These are phyloP conservation scores for Astraeus odoratus DNA, from an alignment of 768 basidiomycete species.

Conservation along the genomic window DNA sequence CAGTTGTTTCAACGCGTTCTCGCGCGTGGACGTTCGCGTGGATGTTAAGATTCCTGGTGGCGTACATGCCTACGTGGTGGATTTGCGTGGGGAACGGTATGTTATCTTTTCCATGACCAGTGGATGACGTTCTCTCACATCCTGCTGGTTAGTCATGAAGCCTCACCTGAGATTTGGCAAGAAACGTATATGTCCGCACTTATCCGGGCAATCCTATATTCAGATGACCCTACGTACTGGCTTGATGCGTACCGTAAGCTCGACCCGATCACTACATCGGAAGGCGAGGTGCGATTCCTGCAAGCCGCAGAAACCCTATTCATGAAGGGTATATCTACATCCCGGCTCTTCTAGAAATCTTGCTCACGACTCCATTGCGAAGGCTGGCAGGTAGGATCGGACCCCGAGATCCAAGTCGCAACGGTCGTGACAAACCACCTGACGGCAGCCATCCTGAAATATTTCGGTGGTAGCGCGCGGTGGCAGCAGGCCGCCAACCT, in stretches of 20 bases:
- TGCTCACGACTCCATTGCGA: constrained; percentile 2
- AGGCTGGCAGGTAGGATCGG: constrained; percentile 99
- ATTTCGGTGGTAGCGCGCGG: constrained; percentile 89
- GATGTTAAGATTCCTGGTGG: constrained; percentile 99
- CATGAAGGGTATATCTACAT: constrained; percentile 56
- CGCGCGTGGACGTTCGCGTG: constrained; percentile 90
- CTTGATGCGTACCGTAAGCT: constrained; percentile 93
- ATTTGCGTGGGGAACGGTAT: constrained; percentile 89
- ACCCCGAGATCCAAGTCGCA: constrained; percentile 98
- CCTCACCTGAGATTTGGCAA: constrained; percentile 91
- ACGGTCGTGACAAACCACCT: constrained; percentile 95
- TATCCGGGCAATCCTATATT: constrained; percentile 87
- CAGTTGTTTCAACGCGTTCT: constrained; percentile 98
- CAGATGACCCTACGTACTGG: constrained; percentile 88
- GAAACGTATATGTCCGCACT: constrained; percentile 95
- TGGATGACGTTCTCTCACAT: background rate
- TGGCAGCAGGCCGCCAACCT: constrained; percentile 85
- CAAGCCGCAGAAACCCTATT: constrained; percentile 88
- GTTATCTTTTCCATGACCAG: constrained; percentile 29
- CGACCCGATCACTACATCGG: constrained; percentile 85
- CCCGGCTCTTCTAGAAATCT: background rate
- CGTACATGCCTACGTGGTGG: constrained; percentile 89
- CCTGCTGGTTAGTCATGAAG: constrained; percentile 66
- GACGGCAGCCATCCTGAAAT: constrained; percentile 91
- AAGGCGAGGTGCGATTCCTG: constrained; percentile 86